phyloP scores from a whole-genome alignment of 78 protist genomes.

The Emiliania huxleyi region DNA sequence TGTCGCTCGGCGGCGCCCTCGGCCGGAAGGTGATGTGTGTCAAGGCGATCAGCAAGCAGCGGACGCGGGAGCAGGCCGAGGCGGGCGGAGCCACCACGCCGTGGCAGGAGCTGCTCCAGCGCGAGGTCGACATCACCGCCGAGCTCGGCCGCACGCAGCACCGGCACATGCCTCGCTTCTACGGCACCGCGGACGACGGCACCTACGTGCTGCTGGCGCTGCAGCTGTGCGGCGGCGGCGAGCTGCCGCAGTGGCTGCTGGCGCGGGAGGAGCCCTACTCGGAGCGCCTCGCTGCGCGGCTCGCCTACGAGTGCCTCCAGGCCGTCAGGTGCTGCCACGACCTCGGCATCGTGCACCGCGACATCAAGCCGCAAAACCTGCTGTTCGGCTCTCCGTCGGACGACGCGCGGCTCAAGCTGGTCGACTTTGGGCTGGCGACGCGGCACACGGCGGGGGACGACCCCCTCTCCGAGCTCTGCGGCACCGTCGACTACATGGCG shows the following conservation, averaged over 20 bases:
- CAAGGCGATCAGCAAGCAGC: constrained; percentile 54
- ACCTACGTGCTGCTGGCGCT: background rate
- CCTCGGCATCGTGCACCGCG: background rate
- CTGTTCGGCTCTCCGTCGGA: background rate
- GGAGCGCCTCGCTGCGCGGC: background rate
- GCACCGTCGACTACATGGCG: constrained; percentile 3
- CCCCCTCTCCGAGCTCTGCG: background rate
- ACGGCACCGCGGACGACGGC: background rate
- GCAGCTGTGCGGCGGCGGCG: constrained; percentile 1
- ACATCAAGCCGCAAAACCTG: constrained; percentile 1
- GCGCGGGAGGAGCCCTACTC: background rate
- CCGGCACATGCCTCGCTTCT: background rate
- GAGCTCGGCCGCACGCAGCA: constrained; percentile 88
- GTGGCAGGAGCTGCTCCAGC: background rate
- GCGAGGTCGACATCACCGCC: constrained; percentile 73
- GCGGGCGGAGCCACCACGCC: background rate
- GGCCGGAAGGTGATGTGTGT: constrained; percentile 50
- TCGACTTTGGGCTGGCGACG: constrained; percentile 79
- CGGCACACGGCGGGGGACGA: background rate
- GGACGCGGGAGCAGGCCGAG: background rate
- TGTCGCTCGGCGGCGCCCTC: constrained; percentile 42
- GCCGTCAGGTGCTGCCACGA: background rate
- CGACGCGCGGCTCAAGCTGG: background rate
- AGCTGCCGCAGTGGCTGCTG: background rate
- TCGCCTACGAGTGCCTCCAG: background rate